Base-by-base conservation (phyloP, 768 basidiomycete species). In the Russula brevipes region DNA sequence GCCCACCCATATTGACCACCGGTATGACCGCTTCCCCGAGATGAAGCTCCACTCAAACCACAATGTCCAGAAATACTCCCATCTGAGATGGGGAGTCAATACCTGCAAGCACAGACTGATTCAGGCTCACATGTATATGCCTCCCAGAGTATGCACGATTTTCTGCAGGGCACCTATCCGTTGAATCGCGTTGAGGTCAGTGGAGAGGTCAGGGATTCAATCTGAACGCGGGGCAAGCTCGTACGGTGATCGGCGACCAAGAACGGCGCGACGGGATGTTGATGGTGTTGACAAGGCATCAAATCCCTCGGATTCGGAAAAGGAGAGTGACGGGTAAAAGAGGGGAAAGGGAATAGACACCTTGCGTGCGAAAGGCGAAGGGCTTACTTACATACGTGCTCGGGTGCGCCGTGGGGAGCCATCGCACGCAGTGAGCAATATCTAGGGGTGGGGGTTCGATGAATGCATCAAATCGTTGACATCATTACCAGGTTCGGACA, bases 1-100 rank as follows among this genome's bases (percentile, higher is more conserved):
- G 47, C 65, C 36, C 33, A 63, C 65, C 65, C 65, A 66, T 53
- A 64, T 46, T 39, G 65, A 53, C 65, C 61, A 66, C 1, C 61
- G 65, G 24, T 63, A 64, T 6, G 51, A 46, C 33, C 53, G 50
- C n/a, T 39, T 36, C 50, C 57, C 8, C 4, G 30, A 45, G 45
- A 66, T 39, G 54, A 66, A 59, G 39, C 46, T 44, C 65, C 65
- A 63, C 38, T 66, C 65, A 9, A 57, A 66, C 61, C 61, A 54
- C 11, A 66, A n/a, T 16, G 55, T 49, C 14, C 56, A 47, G 52
- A 66, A 45, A 56, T 42, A 63, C 30, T 64, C 65, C 65, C 65
- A 66, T 38, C 65, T 66, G 36, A 11, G 12, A 38, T 14, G 3
- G 7, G n/a, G 7, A n/a, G 17, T 58, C 30, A 39, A 8, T 3